Evolutionary conservation across 192 early-diverging fungal species (phyloP).

Genomic region (Backusella psychrophila): DNA sequence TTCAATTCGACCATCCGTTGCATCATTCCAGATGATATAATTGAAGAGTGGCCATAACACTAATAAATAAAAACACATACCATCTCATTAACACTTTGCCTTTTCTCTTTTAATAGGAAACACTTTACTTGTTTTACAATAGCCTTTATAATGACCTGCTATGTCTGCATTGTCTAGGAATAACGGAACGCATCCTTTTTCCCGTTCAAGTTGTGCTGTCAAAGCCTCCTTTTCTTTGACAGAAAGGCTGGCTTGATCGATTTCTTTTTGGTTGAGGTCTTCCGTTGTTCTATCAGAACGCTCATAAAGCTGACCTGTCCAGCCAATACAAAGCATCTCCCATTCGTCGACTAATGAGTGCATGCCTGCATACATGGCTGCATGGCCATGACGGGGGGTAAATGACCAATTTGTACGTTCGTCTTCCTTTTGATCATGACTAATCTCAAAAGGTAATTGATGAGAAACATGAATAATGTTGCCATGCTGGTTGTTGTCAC

Average conservation of each 20-base stretch:
- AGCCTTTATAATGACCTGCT: constrained; percentile 92
- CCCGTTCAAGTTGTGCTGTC: neutral
- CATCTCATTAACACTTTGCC: neutral
- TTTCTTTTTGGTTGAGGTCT: neutral
- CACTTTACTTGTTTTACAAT: constrained; percentile 84
- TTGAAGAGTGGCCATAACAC: constrained; percentile 95
- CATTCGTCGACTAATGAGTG: constrained; percentile 59
- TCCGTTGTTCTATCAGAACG: constrained; percentile 33
- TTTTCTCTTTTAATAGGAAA: too few relatives aligned
- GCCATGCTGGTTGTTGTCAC: neutral
- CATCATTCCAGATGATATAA: constrained; percentile 86
- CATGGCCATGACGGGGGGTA: constrained; percentile 69
- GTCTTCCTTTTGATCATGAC: constrained; percentile 29
- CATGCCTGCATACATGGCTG: constrained; percentile 89
- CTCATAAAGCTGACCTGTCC: constrained; percentile 67
- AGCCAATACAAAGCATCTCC: constrained; percentile 73
- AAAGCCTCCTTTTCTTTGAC: neutral
- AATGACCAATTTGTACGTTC: constrained; percentile 14
- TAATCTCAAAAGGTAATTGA: constrained; percentile 45
- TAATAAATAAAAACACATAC: constrained; percentile 21
- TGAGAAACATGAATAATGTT: constrained; percentile 57
- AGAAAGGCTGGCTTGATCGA: neutral
- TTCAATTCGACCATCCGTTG: constrained; percentile 67
- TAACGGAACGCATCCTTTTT: constrained; percentile 62
- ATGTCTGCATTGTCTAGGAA: constrained; percentile 74